These are phyloP conservation scores for Vanrija humicola DNA, from an alignment of 1,284 basidiomycete species.

Conservation along the genomic window DNA sequence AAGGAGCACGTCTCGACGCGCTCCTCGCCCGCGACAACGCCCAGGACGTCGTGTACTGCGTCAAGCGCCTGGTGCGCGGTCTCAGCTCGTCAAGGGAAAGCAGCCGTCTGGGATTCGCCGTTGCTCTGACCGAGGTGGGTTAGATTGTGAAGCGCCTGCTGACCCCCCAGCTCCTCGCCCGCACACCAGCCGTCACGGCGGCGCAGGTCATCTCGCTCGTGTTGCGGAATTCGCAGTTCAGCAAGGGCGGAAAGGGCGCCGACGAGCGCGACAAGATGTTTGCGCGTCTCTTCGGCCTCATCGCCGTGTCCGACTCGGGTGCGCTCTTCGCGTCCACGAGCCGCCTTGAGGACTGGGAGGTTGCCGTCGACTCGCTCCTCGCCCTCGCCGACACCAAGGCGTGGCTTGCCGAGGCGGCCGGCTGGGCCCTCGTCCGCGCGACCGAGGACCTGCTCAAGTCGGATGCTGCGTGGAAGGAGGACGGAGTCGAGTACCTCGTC, in stretches of 20 bases:
- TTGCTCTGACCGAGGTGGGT: conserved; percentile 87
- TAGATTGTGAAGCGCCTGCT: background rate
- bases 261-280: conserved; percentile 91
- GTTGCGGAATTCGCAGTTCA: conserved; percentile 63
- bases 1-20: conserved; percentile 42
- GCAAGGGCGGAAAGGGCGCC: conserved; percentile 73
- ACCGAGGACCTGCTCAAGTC: conserved; percentile 60
- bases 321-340: conserved; percentile 64
- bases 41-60: conserved; percentile 82
- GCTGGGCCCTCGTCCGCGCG: conserved; percentile 73
- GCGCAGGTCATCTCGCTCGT: conserved; percentile 70
- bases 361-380: conserved; percentile 64
- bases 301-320: conserved; percentile 73
- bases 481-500: conserved; percentile 59
- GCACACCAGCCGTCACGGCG: conserved; percentile 73
- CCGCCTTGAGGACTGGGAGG: conserved; percentile 58
- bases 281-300: conserved; percentile 86
- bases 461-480: conserved; percentile 65
- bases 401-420: conserved; percentile 87
- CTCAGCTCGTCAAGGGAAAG: conserved; percentile 88
- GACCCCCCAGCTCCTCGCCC: conserved; percentile 64
- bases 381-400: conserved; percentile 75
- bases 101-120: conserved; percentile 89
- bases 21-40: conserved; percentile 62
- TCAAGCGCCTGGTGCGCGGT: conserved; percentile 77